Evolutionary conservation across 148 eudicot genomes (phyloP).

Genomic region (Persicaria maculosa): DNA sequence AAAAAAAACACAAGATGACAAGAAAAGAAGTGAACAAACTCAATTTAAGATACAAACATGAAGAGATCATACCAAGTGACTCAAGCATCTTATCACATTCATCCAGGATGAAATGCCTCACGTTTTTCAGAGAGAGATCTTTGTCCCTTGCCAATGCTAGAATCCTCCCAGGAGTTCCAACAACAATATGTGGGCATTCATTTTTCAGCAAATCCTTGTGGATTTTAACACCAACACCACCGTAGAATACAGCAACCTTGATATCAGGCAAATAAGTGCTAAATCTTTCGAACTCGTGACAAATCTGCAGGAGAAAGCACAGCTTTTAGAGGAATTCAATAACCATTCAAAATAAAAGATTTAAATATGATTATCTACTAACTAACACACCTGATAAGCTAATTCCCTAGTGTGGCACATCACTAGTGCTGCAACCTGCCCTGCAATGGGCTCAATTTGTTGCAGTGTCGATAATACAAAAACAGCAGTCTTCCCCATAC

Average conservation of each 20-base stretch:
- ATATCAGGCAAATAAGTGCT: constrained; percentile 57
- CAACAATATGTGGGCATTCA: constrained; percentile 79
- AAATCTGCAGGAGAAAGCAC: constrained; percentile 31
- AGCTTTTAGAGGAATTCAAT: not conserved
- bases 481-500: constrained; percentile 81
- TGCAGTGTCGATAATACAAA: constrained; percentile 68
- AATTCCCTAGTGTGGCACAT: constrained; percentile 69
- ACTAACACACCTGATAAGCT: constrained; percentile 53
- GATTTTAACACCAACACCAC: constrained; percentile 62
- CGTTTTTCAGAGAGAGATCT: constrained; percentile 56
- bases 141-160: constrained; percentile 65
- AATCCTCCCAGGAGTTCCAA: constrained; percentile 73
- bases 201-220: constrained; percentile 70
- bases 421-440: constrained; percentile 75
- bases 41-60: not conserved
- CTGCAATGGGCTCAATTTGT: constrained; percentile 69
- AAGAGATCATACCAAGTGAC: constrained; percentile 49
- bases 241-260: constrained; percentile 68
- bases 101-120: constrained; percentile 68
- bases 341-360: not conserved
- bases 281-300: constrained; percentile 73
- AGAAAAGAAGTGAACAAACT: not conserved
- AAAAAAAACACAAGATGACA: not conserved
- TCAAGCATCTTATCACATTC: constrained; percentile 85
- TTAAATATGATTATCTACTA: not conserved